Percentiles rank a stretch among this genome's conserved stretches.
Conservation (phyloP, 2,329 filamentous ascomycete species). For the Colletotrichum coccodes region DNA sequence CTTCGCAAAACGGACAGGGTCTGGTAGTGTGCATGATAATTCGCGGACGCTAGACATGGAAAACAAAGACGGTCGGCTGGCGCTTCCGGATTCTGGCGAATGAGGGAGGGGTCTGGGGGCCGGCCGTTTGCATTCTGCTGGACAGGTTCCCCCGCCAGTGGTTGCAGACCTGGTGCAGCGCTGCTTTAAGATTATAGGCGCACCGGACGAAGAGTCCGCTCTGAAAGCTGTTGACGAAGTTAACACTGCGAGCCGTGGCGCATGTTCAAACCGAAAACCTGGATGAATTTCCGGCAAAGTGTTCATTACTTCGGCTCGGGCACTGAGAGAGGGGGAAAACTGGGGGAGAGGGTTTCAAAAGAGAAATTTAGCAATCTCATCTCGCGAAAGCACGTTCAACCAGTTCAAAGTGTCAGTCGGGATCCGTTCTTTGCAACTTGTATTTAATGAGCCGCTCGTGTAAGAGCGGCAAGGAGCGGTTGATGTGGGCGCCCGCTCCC, state of each 20-base stretch:
- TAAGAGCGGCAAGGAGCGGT: conserved; percentile 6
- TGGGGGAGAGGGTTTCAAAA: neutral
- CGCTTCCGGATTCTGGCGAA: neutral
- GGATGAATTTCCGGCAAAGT: neutral
- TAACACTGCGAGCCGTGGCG: too few relatives aligned
- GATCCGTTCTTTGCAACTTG: neutral
- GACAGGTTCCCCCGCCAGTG: neutral
- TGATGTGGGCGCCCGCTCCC: neutral
- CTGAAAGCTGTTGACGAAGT: too few relatives aligned
- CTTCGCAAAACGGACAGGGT: too few relatives aligned
- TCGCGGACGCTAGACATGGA: neutral
- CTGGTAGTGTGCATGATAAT: too few relatives aligned
- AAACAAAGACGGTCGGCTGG: neutral
- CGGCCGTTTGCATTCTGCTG: neutral
- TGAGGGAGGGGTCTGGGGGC: neutral
- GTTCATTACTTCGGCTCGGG: too few relatives aligned
- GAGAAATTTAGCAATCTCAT: neutral
- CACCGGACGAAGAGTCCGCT: too few relatives aligned
- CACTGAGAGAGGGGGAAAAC: too few relatives aligned
- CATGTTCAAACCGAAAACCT: neutral
- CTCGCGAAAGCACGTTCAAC: neutral
- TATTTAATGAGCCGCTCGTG: conserved; percentile 25
- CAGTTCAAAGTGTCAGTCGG: neutral
- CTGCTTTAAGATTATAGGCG: neutral
- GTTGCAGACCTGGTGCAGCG: neutral